Evolutionary conservation across 768 basidiomycete species (phyloP).

Genomic region (Amanita rimosa): DNA sequence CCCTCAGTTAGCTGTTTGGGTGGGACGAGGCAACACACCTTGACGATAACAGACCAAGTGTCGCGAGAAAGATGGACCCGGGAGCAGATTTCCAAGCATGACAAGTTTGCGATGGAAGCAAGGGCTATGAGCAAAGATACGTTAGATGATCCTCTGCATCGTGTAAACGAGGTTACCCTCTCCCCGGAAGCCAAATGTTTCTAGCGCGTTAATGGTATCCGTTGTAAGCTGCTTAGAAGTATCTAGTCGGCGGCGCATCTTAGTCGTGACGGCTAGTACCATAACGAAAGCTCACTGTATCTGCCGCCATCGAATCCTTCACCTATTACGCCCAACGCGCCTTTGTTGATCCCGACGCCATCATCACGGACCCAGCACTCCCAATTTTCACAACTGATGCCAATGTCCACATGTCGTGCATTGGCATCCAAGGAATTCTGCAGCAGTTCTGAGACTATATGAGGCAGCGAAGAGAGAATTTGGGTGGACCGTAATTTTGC

Average conservation of each 20-base stretch:
- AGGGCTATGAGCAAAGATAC: conserved; percentile 40
- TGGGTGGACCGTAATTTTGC: conserved; percentile 71
- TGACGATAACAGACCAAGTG: conserved; percentile 70
- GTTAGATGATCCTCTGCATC: neutral
- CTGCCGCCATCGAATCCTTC: conserved; percentile 40
- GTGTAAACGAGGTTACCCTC: conserved; percentile 56
- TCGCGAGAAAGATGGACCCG: conserved; percentile 51
- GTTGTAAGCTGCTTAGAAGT: conserved; percentile 61
- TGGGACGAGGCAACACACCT: conserved; percentile 32
- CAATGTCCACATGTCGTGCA: conserved; percentile 57
- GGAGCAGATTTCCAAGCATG: conserved; percentile 73
- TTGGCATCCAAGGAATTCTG: conserved; percentile 87
- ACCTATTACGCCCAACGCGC: conserved; percentile 44
- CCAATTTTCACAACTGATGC: conserved; percentile 70
- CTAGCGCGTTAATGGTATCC: conserved; percentile 35
- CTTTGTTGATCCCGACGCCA: conserved; percentile 63
- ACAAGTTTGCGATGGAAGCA: conserved; percentile 72
- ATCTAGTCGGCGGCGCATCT: conserved; percentile 27
- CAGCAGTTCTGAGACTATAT: conserved; percentile 74
- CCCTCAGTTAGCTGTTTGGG: neutral
- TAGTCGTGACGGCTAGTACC: neutral
- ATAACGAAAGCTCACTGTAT: conserved; percentile 46
- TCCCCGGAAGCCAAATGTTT: conserved; percentile 85
- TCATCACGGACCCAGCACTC: conserved; percentile 80
- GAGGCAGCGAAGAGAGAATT: conserved; percentile 72